These are phyloP conservation scores for Blumeria graminis DNA, from an alignment of 2,329 filamentous ascomycete species.

Conservation along the genomic window DNA sequence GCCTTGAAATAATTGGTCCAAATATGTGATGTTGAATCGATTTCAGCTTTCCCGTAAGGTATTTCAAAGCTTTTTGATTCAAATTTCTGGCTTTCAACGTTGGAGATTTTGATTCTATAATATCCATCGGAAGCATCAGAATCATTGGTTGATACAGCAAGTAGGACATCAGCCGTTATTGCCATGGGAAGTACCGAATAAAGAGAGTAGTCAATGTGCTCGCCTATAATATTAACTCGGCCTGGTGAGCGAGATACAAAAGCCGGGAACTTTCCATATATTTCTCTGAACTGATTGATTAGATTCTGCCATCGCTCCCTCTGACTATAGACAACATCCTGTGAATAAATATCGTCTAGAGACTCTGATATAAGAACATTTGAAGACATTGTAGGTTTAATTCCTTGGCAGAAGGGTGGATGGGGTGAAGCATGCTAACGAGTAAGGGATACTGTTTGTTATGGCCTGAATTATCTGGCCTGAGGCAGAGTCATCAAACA, in stretches of 20 bases:
- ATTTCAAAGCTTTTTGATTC: slow-evolving; percentile 51
- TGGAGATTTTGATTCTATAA: slow-evolving; percentile 53
- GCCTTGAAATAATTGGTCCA: slow-evolving; percentile 99
- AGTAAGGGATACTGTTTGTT: no score
- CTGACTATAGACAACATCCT: slow-evolving; percentile 43
- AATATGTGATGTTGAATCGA: slow-evolving; percentile 66
- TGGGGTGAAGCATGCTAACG: no score
- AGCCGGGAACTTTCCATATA: slow-evolving; percentile 44
- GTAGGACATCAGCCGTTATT: slow-evolving; percentile 70
- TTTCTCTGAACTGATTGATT: slow-evolving; percentile 41
- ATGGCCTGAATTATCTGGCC: no score
- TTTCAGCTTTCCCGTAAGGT: slow-evolving; percentile 39
- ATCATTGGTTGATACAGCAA: slow-evolving; percentile 41
- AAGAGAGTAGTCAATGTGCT: slow-evolving; percentile 96
- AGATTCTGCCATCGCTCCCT: slow-evolving; percentile 52
- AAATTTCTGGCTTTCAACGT: slow-evolving; percentile 55
- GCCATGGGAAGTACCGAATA: slow-evolving; percentile 94
- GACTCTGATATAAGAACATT: slow-evolving; percentile 51
- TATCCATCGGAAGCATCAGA: slow-evolving; percentile 25
- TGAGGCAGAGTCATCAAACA: no score
- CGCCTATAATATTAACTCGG: slow-evolving; percentile 92
- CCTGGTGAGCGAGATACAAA: slow-evolving; percentile 83
- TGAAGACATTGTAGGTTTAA: slow-evolving; percentile 22
- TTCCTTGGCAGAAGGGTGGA: not conserved
- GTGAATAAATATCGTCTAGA: slow-evolving; percentile 62